phyloP scores from a whole-genome alignment of 305 asterid species.

The Fraxinus sp. region DNA sequence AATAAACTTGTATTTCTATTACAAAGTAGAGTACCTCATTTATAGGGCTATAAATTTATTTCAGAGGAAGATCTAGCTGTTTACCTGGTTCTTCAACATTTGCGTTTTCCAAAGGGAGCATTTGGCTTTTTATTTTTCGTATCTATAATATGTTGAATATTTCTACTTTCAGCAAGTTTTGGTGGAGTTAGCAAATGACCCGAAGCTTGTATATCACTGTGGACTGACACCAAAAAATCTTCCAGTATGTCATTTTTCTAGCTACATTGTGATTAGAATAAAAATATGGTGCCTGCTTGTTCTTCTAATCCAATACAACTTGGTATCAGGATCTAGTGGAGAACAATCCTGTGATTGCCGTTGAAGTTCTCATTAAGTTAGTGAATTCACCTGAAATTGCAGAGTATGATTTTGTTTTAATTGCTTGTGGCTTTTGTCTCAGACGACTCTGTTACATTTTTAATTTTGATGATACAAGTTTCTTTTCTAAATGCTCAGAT shows the following conservation, averaged over 20 bases:
- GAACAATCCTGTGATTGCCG: conserved; percentile 94
- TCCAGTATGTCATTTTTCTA: conserved; percentile 60
- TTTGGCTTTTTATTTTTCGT: neutral
- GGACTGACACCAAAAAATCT: conserved; percentile 91
- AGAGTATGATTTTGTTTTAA: conserved; percentile 54
- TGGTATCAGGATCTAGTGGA: conserved; percentile 80
- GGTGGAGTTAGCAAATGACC: conserved; percentile 77
- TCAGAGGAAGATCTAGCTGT: conserved; percentile 4
- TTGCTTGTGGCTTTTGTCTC: conserved; percentile 11
- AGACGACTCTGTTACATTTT: neutral
- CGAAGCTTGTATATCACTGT: conserved; percentile 95
- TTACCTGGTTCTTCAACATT: conserved; percentile 13
- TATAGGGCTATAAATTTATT: neutral
- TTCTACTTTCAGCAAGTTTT: conserved; percentile 59
- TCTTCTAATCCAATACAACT: conserved; percentile 25
- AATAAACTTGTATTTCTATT: too few relatives aligned
- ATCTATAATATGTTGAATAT: conserved; percentile 9
- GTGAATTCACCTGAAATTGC: conserved; percentile 93
- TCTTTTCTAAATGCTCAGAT: conserved; percentile 47
- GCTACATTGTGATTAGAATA: conserved; percentile 11
- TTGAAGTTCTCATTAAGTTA: conserved; percentile 82
- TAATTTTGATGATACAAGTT: conserved; percentile 16
- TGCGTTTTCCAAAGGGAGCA: conserved; percentile 12
- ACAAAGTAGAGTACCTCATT: too few relatives aligned
- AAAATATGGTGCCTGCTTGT: conserved; percentile 6